Percentiles rank a stretch among this genome's conserved stretches.
phyloP scores from a whole-genome alignment of 2,329 filamentous ascomycete species.

The Hymenoscyphus albidus region DNA sequence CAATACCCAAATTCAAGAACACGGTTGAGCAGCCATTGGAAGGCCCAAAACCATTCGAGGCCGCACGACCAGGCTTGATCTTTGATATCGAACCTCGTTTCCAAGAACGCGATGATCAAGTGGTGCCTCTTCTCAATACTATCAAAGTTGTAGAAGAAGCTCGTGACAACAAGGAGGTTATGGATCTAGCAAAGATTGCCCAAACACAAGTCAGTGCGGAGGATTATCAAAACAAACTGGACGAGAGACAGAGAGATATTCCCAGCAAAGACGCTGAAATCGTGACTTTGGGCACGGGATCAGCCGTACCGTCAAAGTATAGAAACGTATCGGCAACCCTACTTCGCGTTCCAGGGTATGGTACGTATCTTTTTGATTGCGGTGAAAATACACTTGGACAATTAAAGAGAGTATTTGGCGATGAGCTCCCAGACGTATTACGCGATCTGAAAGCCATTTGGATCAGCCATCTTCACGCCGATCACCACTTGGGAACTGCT shows the following conservation, averaged over 20 bases:
- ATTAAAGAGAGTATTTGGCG: constrained; percentile 68
- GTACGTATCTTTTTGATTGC: constrained; percentile 87
- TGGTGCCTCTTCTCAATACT: constrained; percentile 48
- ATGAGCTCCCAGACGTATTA: constrained; percentile 67
- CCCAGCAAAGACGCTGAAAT: constrained; percentile 76
- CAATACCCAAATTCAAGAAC: constrained; percentile 63
- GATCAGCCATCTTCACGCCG: constrained; percentile 94
- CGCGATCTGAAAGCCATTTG: constrained; percentile 76
- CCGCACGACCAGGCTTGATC: constrained; percentile 24
- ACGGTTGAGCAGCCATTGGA: constrained; percentile 12
- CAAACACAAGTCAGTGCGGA: constrained; percentile 39
- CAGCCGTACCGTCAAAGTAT: constrained; percentile 84
- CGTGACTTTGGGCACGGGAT: constrained; percentile 85
- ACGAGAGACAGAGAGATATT: constrained; percentile 57
- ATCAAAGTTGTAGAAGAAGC: constrained; percentile 40
- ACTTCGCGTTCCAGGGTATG: constrained; percentile 75
- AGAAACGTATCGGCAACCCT: constrained; percentile 91
- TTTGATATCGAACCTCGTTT: constrained; percentile 31
- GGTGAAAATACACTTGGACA: constrained; percentile 93
- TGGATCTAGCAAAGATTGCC: constrained; percentile 50
- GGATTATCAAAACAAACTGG: constrained; percentile 47
- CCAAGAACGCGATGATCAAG: constrained; percentile 41
- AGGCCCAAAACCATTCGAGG: constrained; percentile 18
- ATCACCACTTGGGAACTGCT: constrained; percentile 87
- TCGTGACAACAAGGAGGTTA: constrained; percentile 39